Evolutionary conservation across 192 early-diverging fungal species (phyloP), one percentile per base, ranked within the genome.

Genomic region (Anaeromyces robustus): DNA sequence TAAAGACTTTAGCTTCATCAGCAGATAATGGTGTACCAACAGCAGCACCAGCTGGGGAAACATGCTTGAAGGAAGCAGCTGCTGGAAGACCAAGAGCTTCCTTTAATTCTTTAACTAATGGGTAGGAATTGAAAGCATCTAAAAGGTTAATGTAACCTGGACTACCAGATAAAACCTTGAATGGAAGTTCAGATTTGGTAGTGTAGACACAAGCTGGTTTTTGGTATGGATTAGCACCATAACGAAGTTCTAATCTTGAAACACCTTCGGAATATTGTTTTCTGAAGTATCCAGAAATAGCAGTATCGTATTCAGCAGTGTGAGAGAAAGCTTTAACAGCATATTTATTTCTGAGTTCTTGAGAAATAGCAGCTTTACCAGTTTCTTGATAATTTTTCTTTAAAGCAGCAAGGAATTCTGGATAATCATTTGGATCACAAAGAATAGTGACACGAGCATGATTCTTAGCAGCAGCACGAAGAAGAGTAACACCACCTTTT

Each of bases 381-480:
- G 52, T 68, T 68, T 68, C 22, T 68, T n/a, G 2, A 19, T 22
- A 52, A 19, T 52, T 52, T 14, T 52, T 52, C 43, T 52, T 52
- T 52, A 52, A 52, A 22, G 18, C 43, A 52, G 43, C 82, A 82
- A 98, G 86, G 52, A 99, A 84, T 30, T 85, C 89, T 28, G 90
- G 79, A 85, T 99, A 99, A 83, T 99, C 97, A 39, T 89, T 87
- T 77, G 97, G 96, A 85, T 99, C 97, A 77, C 93, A 94, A 37
- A 97, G 84, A 77, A 99, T 92, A 80, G 94, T 92, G 30, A 98
- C 96, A 43, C 97, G 93, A 30, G 92, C 93, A 85, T 98, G 97
- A 88, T 99, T 99, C 92, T 99, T 99, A 80, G 97, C 97, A 82
- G 97, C 97, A 78, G 97, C 97, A 82, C 97, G 94, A 79, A 98